Evolutionary conservation across 1,284 basidiomycete species (phyloP).

Genomic region (Calocybe gambosa): DNA sequence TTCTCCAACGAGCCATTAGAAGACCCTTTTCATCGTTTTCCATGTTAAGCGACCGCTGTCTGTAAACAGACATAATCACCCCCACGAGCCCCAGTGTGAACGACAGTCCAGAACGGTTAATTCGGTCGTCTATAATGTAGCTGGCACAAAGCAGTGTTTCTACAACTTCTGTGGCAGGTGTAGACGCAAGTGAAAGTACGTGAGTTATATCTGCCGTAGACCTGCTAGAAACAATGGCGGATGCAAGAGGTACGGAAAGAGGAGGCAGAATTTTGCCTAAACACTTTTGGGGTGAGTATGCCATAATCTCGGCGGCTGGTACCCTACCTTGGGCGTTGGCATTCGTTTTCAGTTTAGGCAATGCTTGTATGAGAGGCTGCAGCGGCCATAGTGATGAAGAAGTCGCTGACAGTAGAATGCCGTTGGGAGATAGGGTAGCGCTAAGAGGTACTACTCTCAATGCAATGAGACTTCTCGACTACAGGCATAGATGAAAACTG

Average conservation of each 20-base stretch:
- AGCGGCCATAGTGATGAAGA: constrained; percentile 37
- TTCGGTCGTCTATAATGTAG: constrained; percentile 33
- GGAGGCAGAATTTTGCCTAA: constrained; percentile 12
- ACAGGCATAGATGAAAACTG: constrained; percentile 17
- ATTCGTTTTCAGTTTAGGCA: constrained; percentile 32
- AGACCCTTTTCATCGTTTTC: constrained; percentile 32
- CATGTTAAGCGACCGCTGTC: constrained; percentile 12
- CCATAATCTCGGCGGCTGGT: not conserved
- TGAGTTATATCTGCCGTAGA: constrained; percentile 52
- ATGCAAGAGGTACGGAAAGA: constrained; percentile 32
- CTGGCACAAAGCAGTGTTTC: constrained; percentile 40
- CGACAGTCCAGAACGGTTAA: constrained; percentile 27
- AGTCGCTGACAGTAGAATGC: constrained; percentile 43
- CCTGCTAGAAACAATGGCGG: constrained; percentile 39
- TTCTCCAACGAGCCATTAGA: constrained; percentile 43
- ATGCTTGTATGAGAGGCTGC: constrained; percentile 38
- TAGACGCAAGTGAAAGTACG: constrained; percentile 35
- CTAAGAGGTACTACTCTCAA: constrained; percentile 40
- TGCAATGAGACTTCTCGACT: not conserved
- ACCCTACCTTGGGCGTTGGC: constrained; percentile 9
- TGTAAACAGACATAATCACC: constrained; percentile 50
- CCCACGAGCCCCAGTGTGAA: constrained; percentile 46
- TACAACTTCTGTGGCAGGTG: constrained; percentile 32
- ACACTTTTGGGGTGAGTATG: not conserved
- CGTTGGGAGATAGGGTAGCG: constrained; percentile 51